Evolutionary conservation across 2,329 filamentous ascomycete species (phyloP).

Genomic region (Trichoderma sp.): DNA sequence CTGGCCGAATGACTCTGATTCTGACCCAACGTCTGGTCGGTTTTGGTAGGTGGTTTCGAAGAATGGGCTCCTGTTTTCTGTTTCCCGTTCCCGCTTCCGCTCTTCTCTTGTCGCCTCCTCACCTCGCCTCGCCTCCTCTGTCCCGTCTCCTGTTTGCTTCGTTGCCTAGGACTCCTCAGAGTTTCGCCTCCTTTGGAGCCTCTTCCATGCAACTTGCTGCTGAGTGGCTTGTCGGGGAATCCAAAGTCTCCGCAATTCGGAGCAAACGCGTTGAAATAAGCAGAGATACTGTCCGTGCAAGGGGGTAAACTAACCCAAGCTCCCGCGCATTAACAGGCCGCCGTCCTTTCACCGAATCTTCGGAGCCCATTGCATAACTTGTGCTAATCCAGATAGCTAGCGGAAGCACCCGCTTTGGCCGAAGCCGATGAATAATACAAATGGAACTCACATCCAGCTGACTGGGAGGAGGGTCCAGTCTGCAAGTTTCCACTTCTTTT

Average conservation of each 20-base stretch:
- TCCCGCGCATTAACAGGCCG: background rate
- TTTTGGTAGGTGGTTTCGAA: background rate
- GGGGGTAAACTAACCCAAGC: background rate
- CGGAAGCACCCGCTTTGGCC: background rate
- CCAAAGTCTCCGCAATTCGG: background rate
- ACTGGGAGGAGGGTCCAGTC: background rate
- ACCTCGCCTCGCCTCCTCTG: background rate
- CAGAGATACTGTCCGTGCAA: slow-evolving; percentile 1
- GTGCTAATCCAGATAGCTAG: background rate
- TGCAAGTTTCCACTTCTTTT: background rate
- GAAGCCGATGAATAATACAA: background rate
- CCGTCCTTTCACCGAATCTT: background rate
- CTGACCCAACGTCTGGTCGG: background rate
- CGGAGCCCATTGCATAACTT: background rate
- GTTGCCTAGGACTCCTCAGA: background rate
- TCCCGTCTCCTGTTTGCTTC: background rate
- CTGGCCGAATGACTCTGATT: slow-evolving; percentile 9
- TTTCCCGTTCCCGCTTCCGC: background rate
- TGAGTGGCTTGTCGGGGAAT: background rate
- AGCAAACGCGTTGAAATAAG: slow-evolving; percentile 11
- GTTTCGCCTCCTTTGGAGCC: background rate
- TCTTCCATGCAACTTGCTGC: background rate
- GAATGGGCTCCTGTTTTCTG: background rate
- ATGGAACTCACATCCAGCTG: background rate
- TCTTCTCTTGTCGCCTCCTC: background rate